Percentiles rank a stretch among this genome's conserved stretches.
phyloP scores from a whole-genome alignment of 768 basidiomycete genomes.

The Boletus rubropictus region DNA sequence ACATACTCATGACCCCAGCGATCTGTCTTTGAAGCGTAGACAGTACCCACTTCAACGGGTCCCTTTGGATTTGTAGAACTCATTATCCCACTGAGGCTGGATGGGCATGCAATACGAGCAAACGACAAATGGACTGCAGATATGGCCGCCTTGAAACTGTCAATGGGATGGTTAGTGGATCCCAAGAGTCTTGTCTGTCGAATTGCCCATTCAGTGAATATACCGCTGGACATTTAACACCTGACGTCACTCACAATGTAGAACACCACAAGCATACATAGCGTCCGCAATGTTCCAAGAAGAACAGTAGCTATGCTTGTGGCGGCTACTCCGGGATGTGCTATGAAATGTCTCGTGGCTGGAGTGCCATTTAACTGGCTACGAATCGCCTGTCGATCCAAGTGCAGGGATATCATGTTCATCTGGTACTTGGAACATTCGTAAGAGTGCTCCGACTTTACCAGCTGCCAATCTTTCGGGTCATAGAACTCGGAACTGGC shows the following conservation, averaged over 20 bases:
- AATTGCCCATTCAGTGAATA: slow-evolving; percentile 2
- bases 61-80: slow-evolving; percentile 9
- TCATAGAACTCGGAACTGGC: slow-evolving; percentile 50
- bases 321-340: slow-evolving; percentile 64
- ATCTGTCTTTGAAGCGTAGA: slow-evolving; percentile 52
- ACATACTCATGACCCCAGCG: slow-evolving; percentile 52
- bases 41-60: slow-evolving; percentile 25
- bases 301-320: slow-evolving; percentile 55
- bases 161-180: slow-evolving; percentile 61
- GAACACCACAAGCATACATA: slow-evolving; percentile 49
- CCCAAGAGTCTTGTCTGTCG: slow-evolving; percentile 61
- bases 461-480: slow-evolving; percentile 66
- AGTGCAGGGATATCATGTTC: slow-evolving; percentile 53
- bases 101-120: slow-evolving; percentile 47
- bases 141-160: slow-evolving; percentile 58
- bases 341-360: slow-evolving; percentile 46
- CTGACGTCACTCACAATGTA: slow-evolving; percentile 50
- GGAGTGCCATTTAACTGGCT: slow-evolving; percentile 14
- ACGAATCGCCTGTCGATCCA: slow-evolving; percentile 44
- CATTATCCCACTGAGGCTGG: slow-evolving; percentile 21
- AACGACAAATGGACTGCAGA: slow-evolving; percentile 63
- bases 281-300: slow-evolving; percentile 39
- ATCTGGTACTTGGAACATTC: slow-evolving; percentile 72
- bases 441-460: slow-evolving; percentile 57
- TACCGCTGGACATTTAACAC: not conserved